A percentile compares a stretch with the other conserved stretches of the same genome.
phyloP scores from a whole-genome alignment of 371 early-diverging fungal genomes.

The Mucor lusitanicus region DNA sequence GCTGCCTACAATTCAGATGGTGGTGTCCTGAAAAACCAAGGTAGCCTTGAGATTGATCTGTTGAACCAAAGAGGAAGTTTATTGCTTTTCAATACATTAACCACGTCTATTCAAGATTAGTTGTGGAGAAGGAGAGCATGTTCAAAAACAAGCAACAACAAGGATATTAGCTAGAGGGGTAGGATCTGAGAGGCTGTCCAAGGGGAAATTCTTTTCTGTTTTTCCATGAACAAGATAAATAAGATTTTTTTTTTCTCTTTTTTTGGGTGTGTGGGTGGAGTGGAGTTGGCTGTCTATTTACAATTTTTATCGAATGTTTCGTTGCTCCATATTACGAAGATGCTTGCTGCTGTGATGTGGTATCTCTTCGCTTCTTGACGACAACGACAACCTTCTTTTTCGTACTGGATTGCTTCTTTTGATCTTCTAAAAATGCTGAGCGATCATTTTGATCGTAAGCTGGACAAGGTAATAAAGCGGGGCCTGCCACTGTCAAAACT shows the following conservation, averaged over 20 bases:
- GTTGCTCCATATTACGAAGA: neutral
- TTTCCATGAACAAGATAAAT: neutral
- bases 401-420: conserved; percentile 28
- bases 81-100: neutral
- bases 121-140: neutral
- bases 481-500: conserved; percentile 45
- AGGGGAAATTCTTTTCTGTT: neutral
- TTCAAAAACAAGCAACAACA: neutral
- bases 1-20: neutral
- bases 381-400: conserved; percentile 35
- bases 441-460: conserved; percentile 51
- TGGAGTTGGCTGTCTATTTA: neutral
- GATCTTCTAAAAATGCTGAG: conserved; percentile 47
- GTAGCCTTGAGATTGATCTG: neutral
- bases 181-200: neutral
- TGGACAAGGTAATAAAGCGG: conserved; percentile 51
- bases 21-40: neutral
- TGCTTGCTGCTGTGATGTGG: conserved; percentile 3
- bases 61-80: neutral
- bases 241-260: neutral
- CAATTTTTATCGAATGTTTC: neutral
- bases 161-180: neutral
- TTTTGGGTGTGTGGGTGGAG: neutral
- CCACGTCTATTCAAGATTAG: neutral
- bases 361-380: conserved; percentile 28